Evolutionary conservation across 148 eudicot species (phyloP), one percentile per base, ranked within the genome.

Genomic region (Vaccinium darrowii): DNA sequence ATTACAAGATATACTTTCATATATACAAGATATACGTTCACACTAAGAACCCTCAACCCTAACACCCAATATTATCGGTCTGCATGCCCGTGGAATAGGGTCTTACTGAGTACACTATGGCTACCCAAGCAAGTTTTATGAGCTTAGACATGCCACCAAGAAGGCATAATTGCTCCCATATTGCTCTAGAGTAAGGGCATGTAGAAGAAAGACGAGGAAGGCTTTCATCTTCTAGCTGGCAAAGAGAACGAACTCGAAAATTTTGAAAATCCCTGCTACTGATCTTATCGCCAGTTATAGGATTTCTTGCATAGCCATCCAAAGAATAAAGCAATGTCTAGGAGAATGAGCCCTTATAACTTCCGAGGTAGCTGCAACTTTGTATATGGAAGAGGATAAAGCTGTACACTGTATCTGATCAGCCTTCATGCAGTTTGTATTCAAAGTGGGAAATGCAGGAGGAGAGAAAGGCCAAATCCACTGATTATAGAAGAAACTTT

Each of bases 1-100:
- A 30, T 0, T 30, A 30, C 33, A 30, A 30, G 33, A 30, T 30
- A 30, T 30, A 30, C 33, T n/a, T n/a, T n/a, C n/a, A n/a, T n/a
- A n/a, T n/a, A n/a, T n/a, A n/a, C n/a, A n/a, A n/a, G n/a, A n/a
- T n/a, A n/a, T n/a, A n/a, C n/a, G n/a, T n/a, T n/a, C n/a, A n/a
- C n/a, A n/a, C n/a, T n/a, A n/a, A n/a, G n/a, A n/a, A 67, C 73
- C 36, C 73, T 67, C 25, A 62, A 67, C 73, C 73, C 16, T 67
- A 27, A 67, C 36, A 67, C 25, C 73, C 2, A 23, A 67, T 67
- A 33, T 67, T 23, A 67, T 67, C 6, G 36, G 33, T 43, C 15
- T 67, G 73, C 73, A 23, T 30, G 25, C 5, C 36, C 11, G 36
- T 27, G 73, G 36, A 67, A 67, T 36, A 67, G 73, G 73, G 16